A percentile compares a stretch with the other conserved stretches of the same genome.
phyloP scores from a whole-genome alignment of 2,329 filamentous ascomycete species.

The Hymenoscyphus linearis region DNA sequence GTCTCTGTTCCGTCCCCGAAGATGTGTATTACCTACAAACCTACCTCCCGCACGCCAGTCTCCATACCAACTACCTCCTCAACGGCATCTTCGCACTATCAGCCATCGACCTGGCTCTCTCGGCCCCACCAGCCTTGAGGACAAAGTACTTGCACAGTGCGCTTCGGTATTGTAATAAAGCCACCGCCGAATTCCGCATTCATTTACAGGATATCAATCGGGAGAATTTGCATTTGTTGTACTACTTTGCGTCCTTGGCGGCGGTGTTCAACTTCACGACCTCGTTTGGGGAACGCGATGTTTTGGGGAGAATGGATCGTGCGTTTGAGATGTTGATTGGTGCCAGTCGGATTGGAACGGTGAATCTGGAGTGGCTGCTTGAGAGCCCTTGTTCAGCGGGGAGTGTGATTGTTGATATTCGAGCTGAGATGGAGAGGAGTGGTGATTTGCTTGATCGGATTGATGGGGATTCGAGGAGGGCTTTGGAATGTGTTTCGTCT shows the following conservation, averaged over 20 bases:
- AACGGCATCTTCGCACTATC: slow-evolving; percentile 4
- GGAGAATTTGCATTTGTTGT: slow-evolving; percentile 3
- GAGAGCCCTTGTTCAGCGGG: background rate
- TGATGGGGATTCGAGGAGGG: background rate
- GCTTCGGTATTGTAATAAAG: slow-evolving; percentile 7
- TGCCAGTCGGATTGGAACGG: background rate
- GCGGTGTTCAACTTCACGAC: slow-evolving; percentile 2
- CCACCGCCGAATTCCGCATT: background rate
- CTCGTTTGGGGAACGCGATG: background rate
- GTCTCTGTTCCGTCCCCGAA: slow-evolving; percentile 3
- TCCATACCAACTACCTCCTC: slow-evolving; percentile 2
- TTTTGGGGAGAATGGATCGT: background rate
- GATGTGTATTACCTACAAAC: slow-evolving; percentile 4
- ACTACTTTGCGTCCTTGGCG: slow-evolving; percentile 6
- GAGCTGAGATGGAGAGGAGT: background rate
- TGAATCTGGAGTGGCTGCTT: background rate
- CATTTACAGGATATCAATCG: slow-evolving; percentile 1
- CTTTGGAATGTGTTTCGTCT: background rate
- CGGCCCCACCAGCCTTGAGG: background rate
- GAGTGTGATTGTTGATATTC: background rate
- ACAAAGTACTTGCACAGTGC: slow-evolving; percentile 2
- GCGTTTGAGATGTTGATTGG: background rate
- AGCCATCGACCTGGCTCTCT: background rate
- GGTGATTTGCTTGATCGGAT: background rate
- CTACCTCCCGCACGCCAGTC: background rate